These are phyloP conservation scores for Suillus clintonianus DNA, from an alignment of 768 basidiomycete genomes.

Conservation along the genomic window DNA sequence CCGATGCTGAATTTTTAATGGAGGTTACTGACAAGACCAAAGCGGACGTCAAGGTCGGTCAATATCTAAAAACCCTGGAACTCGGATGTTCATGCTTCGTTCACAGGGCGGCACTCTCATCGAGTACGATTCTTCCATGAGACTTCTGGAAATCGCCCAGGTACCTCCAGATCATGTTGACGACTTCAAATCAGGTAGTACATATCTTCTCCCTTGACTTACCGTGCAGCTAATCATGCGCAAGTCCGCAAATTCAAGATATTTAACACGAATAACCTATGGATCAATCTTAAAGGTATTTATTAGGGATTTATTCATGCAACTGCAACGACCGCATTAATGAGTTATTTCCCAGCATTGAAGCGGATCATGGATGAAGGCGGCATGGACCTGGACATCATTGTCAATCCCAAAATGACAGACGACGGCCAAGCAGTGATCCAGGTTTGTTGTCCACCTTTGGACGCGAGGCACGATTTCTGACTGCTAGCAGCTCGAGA, in stretches of 20 bases:
- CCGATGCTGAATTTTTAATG: constrained; percentile 86
- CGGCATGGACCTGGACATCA: constrained; percentile 90
- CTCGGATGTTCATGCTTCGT: not conserved
- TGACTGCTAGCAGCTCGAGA: constrained; percentile 60
- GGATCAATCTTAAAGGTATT: constrained; percentile 75
- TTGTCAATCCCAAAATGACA: constrained; percentile 87
- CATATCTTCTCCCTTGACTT: constrained; percentile 10
- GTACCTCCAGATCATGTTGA: constrained; percentile 92
- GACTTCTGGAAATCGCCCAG: constrained; percentile 92
- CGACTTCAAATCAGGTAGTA: constrained; percentile 82
- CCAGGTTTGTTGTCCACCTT: constrained; percentile 45
- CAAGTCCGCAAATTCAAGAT: constrained; percentile 89
- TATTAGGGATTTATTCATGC: constrained; percentile 10
- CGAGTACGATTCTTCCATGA: constrained; percentile 86
- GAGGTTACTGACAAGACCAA: constrained; percentile 98
- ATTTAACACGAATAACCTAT: constrained; percentile 85
- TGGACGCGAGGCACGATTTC: constrained; percentile 8
- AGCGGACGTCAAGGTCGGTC: constrained; percentile 62
- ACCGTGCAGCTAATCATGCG: constrained; percentile 5
- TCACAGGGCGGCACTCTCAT: constrained; percentile 80
- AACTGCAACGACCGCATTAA: not conserved
- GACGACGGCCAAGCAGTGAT: constrained; percentile 88
- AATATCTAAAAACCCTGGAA: not conserved
- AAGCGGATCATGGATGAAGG: constrained; percentile 89
- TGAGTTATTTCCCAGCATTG: constrained; percentile 53